These are phyloP conservation scores for Vanrija humicola DNA, from an alignment of 1,284 basidiomycete species.

Conservation along the genomic window DNA sequence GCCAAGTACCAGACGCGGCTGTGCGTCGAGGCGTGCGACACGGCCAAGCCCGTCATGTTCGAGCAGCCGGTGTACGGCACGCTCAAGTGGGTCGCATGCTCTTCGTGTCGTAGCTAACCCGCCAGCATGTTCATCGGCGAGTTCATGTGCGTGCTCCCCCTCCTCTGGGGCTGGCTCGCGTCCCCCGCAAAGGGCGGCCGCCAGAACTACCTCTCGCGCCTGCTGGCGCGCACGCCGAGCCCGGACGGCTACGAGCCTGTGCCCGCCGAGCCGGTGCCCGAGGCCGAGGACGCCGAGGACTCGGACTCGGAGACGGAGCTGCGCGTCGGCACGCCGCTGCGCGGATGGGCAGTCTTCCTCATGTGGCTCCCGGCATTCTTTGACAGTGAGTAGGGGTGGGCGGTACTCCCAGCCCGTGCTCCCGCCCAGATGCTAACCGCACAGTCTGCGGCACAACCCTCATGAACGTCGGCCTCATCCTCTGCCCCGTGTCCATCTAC, in stretches of 20 bases:
- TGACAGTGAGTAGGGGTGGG: conserved; percentile 39
- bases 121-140: conserved; percentile 68
- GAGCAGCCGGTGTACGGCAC: conserved; percentile 88
- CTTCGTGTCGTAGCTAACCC: conserved; percentile 39
- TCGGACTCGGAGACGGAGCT: conserved; percentile 10
- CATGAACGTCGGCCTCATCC: conserved; percentile 92
- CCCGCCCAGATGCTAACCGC: not conserved
- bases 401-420: too few species aligned
- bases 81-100: conserved; percentile 70
- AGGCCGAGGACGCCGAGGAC: conserved; percentile 16
- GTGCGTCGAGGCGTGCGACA: conserved; percentile 84
- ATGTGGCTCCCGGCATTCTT: conserved; percentile 50
- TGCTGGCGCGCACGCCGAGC: not conserved
- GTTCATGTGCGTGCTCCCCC: conserved; percentile 84
- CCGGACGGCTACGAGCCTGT: conserved; percentile 27
- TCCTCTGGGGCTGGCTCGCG: conserved; percentile 57
- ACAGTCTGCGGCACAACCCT: conserved; percentile 56
- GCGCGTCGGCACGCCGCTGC: conserved; percentile 17
- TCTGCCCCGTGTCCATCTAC: conserved; percentile 95
- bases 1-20: conserved; percentile 67
- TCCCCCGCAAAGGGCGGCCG: conserved; percentile 5
- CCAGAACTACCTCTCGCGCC: conserved; percentile 4
- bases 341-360: conserved; percentile 37
- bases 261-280: conserved; percentile 46
- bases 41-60: conserved; percentile 60